These are phyloP conservation scores for Eremothecium sinecaudum DNA, from an alignment of 1,139 yeast species.

Conservation along the genomic window DNA sequence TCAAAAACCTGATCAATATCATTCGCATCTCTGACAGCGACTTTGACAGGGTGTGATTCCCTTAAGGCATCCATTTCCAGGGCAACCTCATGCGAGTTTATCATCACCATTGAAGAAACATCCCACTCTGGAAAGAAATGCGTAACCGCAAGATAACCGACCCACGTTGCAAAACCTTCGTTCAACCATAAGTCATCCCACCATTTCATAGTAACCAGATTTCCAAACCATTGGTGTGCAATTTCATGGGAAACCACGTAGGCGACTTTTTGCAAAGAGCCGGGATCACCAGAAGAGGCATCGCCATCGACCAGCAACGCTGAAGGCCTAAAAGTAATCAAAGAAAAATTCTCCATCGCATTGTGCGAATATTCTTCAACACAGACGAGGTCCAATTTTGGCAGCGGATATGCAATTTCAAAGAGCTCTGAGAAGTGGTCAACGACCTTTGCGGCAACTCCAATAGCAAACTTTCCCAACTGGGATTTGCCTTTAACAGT, in stretches of 20 bases:
- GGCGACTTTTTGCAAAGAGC: constrained; percentile 50
- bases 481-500: constrained; percentile 59
- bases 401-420: constrained; percentile 59
- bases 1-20: constrained; percentile 75
- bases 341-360: constrained; percentile 80
- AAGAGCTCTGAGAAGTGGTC: constrained; percentile 58
- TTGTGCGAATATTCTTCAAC: constrained; percentile 70
- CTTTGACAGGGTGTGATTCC: constrained; percentile 72
- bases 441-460: constrained; percentile 56
- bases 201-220: constrained; percentile 77
- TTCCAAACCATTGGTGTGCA: constrained; percentile 83
- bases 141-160: constrained; percentile 61
- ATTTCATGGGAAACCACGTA: constrained; percentile 73
- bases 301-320: constrained; percentile 53
- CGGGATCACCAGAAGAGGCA: constrained; percentile 43
- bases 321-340: constrained; percentile 62
- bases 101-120: constrained; percentile 54
- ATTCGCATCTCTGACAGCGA: constrained; percentile 61
- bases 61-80: constrained; percentile 58
- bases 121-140: constrained; percentile 65
- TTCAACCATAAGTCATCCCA: constrained; percentile 81
- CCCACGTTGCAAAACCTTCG: constrained; percentile 81
- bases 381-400: constrained; percentile 65
- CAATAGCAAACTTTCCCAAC: constrained; percentile 57
- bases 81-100: constrained; percentile 50